Evolutionary conservation across 2,329 filamentous ascomycete genomes (phyloP).

Genomic region (Sporothrix inflata): DNA sequence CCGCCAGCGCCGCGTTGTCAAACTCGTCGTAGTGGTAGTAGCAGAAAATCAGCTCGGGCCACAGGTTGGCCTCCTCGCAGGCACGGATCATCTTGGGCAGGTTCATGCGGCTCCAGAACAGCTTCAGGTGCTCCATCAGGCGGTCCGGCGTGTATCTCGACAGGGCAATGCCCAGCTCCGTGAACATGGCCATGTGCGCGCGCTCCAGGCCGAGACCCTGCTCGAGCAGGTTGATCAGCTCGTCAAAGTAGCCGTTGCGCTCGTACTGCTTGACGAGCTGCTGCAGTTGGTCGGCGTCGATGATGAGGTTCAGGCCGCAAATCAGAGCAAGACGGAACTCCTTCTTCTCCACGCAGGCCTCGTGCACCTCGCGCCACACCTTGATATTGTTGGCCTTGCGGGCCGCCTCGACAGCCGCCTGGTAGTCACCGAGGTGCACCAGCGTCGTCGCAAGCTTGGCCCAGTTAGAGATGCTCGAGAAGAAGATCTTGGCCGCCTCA

Average conservation of each 20-base stretch:
- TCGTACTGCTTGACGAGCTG: slow-evolving; percentile 96
- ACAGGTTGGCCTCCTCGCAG: slow-evolving; percentile 91
- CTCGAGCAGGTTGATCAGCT: slow-evolving; percentile 92
- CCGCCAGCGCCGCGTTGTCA: slow-evolving; percentile 93
- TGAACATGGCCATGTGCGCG: slow-evolving; percentile 97
- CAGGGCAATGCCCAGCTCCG: slow-evolving; percentile 85
- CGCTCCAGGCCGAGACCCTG: slow-evolving; percentile 91
- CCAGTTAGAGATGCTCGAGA: slow-evolving; percentile 98
- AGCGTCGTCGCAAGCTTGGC: slow-evolving; percentile 96
- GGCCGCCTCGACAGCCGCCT: slow-evolving; percentile 94
- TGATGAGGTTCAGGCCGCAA: slow-evolving; percentile 95
- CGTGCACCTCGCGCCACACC: slow-evolving; percentile 98
- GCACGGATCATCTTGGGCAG: slow-evolving; percentile 95
- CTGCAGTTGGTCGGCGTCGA: slow-evolving; percentile 93
- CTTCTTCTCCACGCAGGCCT: slow-evolving; percentile 94
- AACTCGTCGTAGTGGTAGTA: slow-evolving; percentile 99
- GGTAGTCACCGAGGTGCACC: slow-evolving; percentile 96
- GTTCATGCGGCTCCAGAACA: slow-evolving; percentile 98
- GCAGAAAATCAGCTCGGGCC: slow-evolving; percentile 97
- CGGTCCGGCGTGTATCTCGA: slow-evolving; percentile 94
- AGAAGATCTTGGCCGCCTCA: slow-evolving; percentile 98
- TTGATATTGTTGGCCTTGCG: slow-evolving; percentile 99
- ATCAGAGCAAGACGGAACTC: slow-evolving; percentile 99
- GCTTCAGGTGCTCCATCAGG: slow-evolving; percentile 97
- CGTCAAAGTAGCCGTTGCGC: slow-evolving; percentile 95